phyloP scores from a whole-genome alignment of 2,329 filamentous ascomycete genomes.

The Emericellopsis cladophorae region DNA sequence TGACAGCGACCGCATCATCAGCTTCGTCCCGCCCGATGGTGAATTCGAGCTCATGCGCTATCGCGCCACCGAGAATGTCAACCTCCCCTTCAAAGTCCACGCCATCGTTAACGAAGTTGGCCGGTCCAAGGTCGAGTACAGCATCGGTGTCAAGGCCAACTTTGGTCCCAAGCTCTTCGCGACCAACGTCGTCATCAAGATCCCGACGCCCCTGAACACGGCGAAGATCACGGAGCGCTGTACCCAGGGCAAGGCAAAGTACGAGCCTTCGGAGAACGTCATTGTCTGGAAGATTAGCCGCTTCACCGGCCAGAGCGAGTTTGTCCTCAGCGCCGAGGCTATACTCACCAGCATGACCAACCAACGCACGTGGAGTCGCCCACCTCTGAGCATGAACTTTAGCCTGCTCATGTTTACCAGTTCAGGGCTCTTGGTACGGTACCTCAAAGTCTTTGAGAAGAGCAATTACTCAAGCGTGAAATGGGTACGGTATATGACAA shows the following conservation, averaged over 20 bases:
- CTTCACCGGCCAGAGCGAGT: slow-evolving; percentile 98
- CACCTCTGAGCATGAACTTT: slow-evolving; percentile 84
- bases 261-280: slow-evolving; percentile 94
- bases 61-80: slow-evolving; percentile 95
- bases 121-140: slow-evolving; percentile 96
- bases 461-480: slow-evolving; percentile 98
- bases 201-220: slow-evolving; percentile 93
- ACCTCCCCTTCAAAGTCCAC: slow-evolving; percentile 96
- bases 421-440: slow-evolving; percentile 80
- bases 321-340: slow-evolving; percentile 86
- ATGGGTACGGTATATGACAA: slow-evolving; percentile 98
- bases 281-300: slow-evolving; percentile 98
- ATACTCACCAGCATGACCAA: slow-evolving; percentile 94
- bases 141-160: slow-evolving; percentile 93
- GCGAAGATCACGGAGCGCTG: slow-evolving; percentile 87
- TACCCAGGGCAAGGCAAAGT: slow-evolving; percentile 94
- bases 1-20: slow-evolving; percentile 92
- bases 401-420: slow-evolving; percentile 97
- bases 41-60: slow-evolving; percentile 99
- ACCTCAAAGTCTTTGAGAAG: slow-evolving; percentile 98
- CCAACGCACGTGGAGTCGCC: slow-evolving; percentile 91
- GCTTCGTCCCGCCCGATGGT: slow-evolving; percentile 90
- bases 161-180: slow-evolving; percentile 94
- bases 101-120: slow-evolving; percentile 97
- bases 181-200: slow-evolving; percentile 87